Evolutionary conservation across 495 filamentous ascomycete species (phyloP), one percentile per base, ranked within the genome.

Genomic region (Aspergillus sparsus): DNA sequence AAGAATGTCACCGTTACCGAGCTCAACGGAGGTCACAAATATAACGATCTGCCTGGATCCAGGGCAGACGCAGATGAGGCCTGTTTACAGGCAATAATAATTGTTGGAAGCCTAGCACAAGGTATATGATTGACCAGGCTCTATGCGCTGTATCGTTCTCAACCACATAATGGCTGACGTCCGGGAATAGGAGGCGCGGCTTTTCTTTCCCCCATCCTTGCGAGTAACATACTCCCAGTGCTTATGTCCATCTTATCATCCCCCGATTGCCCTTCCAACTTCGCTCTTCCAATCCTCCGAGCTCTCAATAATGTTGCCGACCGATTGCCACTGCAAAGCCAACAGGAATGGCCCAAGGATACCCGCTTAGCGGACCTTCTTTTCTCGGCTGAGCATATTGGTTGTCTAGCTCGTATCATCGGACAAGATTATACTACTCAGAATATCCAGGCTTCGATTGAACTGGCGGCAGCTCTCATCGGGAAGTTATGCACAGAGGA

Each of bases 71-170:
- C 89, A 37, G 85, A 89, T 49, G 81, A 85, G 42, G 82, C 86
- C 42, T 83, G 86, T 62, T 73, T 97, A 57, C 91, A 96, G 77
- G 87, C 89, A 34, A 83, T 92, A 56, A 83, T 93, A 57, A 81
- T 96, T 32, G 74, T 95, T 27, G 89, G 87, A 32, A 96, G 89
- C 71, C 77, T 98, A 63, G 90, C 90, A 44, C 85, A 89, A 75
- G 94, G 93, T 94, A 80, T 70, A 74, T 69, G 12, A 3, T 10
- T 53, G 11, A 32, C 41, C 1, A 11, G 27, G 18, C 27, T 34
- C 33, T 42, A 33, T 12, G 6, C 12, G 41, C n/a, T 27, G 15
- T 21, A 18, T 21, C 18, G 7, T 44, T 31, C 7, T 16, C 31
- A 7, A 27, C 6, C 8, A 13, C 9, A 39, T 61, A 61, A 45